These are phyloP conservation scores for Nemophila menziesii DNA, from an alignment of 257 asterid genomes.

Conservation along the genomic window DNA sequence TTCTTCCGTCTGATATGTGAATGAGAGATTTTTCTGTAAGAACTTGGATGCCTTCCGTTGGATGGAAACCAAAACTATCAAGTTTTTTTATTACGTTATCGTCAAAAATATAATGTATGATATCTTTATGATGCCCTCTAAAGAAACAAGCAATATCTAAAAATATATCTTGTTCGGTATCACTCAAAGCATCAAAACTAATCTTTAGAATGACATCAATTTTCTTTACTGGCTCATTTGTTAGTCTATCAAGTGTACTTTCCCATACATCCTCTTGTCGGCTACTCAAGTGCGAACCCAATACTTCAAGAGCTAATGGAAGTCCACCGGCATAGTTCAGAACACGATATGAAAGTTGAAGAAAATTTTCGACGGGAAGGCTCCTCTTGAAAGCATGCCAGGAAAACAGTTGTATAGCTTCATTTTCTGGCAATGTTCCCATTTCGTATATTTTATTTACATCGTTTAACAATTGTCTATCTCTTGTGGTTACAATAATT, in stretches of 20 bases:
- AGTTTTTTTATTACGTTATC: too few relatives aligned
- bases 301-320: conserved; percentile 16
- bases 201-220: conserved; percentile 7
- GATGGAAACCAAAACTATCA: too few relatives aligned
- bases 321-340: conserved; percentile 11
- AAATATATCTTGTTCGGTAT: conserved; percentile 8
- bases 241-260: conserved; percentile 5
- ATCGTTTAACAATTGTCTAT: conserved; percentile 2
- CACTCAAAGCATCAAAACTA: conserved; percentile 11
- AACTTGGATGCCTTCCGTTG: too few relatives aligned
- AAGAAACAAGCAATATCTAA: conserved; percentile 12
- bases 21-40: too few relatives aligned
- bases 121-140: too few relatives aligned
- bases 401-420: not conserved
- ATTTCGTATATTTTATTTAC: conserved; percentile 1
- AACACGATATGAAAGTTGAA: not conserved
- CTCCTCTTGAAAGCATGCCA: not conserved
- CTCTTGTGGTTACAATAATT: conserved; percentile 13
- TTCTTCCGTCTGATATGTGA: too few relatives aligned
- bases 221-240: conserved; percentile 7
- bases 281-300: conserved; percentile 4
- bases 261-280: conserved; percentile 1
- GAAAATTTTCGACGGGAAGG: conserved; percentile 1
- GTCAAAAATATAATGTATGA: too few relatives aligned
- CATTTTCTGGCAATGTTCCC: not conserved